These are phyloP conservation scores for Avena sativa DNA, from an alignment of 176 grass and related monocot genomes.

Conservation along the genomic window DNA sequence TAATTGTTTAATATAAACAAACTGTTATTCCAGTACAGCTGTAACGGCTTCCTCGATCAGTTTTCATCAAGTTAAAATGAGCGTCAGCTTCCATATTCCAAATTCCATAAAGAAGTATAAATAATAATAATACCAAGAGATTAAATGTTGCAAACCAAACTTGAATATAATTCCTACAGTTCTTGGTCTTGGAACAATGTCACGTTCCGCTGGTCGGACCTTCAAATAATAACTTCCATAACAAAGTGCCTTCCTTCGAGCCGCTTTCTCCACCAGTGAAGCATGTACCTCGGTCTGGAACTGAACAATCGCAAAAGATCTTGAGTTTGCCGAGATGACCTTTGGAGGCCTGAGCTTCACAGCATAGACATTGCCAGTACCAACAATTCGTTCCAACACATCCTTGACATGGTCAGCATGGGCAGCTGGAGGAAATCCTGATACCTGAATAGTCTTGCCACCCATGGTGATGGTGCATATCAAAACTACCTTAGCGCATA, in stretches of 20 bases:
- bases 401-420: conserved; percentile 52
- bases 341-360: conserved; percentile 74
- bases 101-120: no score
- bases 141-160: no score
- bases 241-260: conserved; percentile 18
- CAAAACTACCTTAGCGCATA: conserved; percentile 34
- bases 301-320: conserved; percentile 71
- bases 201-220: conserved; percentile 46
- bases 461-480: conserved; percentile 70
- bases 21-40: no score
- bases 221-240: conserved; percentile 50
- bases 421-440: conserved; percentile 54
- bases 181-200: conserved; percentile 71
- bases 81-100: no score
- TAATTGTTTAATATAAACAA: no score
- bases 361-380: conserved; percentile 54
- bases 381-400: conserved; percentile 56
- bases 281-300: conserved; percentile 59
- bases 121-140: no score
- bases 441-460: conserved; percentile 64
- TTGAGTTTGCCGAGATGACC: conserved; percentile 50
- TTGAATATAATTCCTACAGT: background rate
- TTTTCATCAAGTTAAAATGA: no score
- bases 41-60: no score
- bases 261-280: conserved; percentile 39